Evolutionary conservation across 2,329 filamentous ascomycete genomes (phyloP).

Genomic region (Alternaria incomplexa): DNA sequence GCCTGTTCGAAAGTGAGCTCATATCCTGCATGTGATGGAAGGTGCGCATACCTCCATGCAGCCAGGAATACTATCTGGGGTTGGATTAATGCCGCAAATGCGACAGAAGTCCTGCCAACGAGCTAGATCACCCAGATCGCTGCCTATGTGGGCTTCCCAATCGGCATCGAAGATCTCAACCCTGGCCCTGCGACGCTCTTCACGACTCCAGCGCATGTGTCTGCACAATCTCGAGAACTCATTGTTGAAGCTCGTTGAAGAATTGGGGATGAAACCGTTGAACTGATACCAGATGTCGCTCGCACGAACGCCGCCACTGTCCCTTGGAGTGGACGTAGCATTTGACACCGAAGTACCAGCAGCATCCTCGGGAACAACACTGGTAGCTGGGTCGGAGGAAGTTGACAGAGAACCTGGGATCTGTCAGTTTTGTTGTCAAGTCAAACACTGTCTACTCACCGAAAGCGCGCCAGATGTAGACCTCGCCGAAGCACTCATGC

Average conservation of each 20-base stretch:
- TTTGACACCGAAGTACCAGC: not conserved
- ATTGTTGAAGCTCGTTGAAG: conserved; percentile 2
- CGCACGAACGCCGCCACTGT: not conserved
- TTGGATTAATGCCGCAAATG: conserved; percentile 3
- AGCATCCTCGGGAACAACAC: not conserved
- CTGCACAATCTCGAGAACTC: conserved; percentile 20
- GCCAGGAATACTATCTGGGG: conserved; percentile 3
- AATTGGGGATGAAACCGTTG: conserved; percentile 2
- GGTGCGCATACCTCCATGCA: not conserved
- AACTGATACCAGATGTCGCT: not conserved
- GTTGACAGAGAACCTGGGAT: not conserved
- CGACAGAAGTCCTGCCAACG: conserved; percentile 16
- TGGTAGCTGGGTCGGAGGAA: not conserved
- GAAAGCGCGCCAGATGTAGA: conserved; percentile 5
- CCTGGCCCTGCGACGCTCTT: not conserved
- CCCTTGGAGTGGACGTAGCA: not conserved
- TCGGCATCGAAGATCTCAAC: conserved; percentile 9
- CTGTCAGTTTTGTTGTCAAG: not conserved
- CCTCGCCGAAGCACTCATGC: not conserved
- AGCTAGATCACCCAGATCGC: not conserved
- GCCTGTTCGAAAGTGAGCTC: too few relatives aligned
- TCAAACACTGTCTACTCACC: not conserved
- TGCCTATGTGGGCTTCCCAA: conserved; percentile 14
- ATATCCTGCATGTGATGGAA: too few relatives aligned
- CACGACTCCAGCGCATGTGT: conserved; percentile 11